Evolutionary conservation across 2,329 filamentous ascomycete species (phyloP).

Genomic region (Colletotrichum orbiculare): DNA sequence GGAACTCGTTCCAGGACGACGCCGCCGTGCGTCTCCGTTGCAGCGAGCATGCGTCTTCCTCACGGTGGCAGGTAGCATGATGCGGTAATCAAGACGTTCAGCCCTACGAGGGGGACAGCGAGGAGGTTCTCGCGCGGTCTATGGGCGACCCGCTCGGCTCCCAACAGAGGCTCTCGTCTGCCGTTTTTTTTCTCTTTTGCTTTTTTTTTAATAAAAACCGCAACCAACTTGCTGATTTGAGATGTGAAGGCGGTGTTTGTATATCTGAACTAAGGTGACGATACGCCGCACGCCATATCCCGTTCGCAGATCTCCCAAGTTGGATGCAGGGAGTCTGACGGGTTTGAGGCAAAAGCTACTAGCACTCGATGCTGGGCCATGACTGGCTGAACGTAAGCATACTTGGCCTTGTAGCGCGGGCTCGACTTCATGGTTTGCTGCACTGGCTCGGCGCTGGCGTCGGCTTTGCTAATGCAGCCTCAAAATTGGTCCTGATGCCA

Average conservation of each 20-base stretch:
- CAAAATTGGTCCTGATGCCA: slow-evolving; percentile 12
- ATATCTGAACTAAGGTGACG: too few relatives aligned
- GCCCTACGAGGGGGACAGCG: slow-evolving; percentile 22
- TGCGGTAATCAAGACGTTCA: slow-evolving; percentile 22
- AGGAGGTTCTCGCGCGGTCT: neutral
- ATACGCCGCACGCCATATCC: too few relatives aligned
- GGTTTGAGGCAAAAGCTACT: slow-evolving; percentile 21
- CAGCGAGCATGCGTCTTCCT: slow-evolving; percentile 2
- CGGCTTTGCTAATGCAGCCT: slow-evolving; percentile 6
- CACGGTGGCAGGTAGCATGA: neutral
- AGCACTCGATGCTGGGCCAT: neutral
- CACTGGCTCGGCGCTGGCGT: slow-evolving; percentile 20
- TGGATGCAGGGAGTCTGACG: slow-evolving; percentile 29
- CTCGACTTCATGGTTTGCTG: slow-evolving; percentile 8
- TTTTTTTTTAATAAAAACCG: too few relatives aligned
- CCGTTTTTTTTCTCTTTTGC: neutral
- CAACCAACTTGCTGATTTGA: neutral
- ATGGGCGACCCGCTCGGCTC: neutral
- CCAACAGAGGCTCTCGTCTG: neutral
- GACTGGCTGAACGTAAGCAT: slow-evolving; percentile 15
- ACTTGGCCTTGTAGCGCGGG: too few relatives aligned
- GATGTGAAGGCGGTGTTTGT: too few relatives aligned
- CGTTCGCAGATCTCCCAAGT: neutral
- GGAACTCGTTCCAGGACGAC: slow-evolving; percentile 6
- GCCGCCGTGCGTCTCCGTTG: slow-evolving; percentile 12